These are phyloP conservation scores for Hanseniaspora mollemarum DNA, from an alignment of 805 yeast species.

Conservation along the genomic window DNA sequence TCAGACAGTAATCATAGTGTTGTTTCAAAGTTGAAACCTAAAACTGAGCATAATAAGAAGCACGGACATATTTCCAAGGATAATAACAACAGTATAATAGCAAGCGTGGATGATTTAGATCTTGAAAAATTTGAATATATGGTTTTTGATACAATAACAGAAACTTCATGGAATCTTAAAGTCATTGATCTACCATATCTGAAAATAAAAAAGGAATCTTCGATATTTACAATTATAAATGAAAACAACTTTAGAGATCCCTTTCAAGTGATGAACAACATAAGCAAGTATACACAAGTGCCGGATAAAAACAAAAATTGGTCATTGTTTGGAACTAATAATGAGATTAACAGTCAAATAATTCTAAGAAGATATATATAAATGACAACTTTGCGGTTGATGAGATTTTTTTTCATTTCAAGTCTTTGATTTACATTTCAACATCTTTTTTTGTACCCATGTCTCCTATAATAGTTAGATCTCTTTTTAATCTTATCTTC, in stretches of 20 bases:
- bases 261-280: slow-evolving; percentile 4
- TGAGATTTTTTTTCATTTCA: no score
- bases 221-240: slow-evolving; percentile 9
- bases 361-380: slow-evolving; percentile 1
- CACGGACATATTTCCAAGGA: background rate
- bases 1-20: background rate
- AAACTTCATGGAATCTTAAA: slow-evolving; percentile 9
- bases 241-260: slow-evolving; percentile 13
- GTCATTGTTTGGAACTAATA: slow-evolving; percentile 2
- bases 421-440: slow-evolving; percentile 7
- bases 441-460: slow-evolving; percentile 1
- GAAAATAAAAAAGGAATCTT: background rate
- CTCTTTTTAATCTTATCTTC: slow-evolving; percentile 31
- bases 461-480: slow-evolving; percentile 20
- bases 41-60: background rate
- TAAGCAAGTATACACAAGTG: background rate
- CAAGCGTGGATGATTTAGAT: background rate
- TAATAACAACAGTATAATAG: background rate
- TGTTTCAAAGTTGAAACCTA: background rate
- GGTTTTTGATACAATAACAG: slow-evolving; percentile 9
- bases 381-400: no score
- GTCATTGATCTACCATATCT: slow-evolving; percentile 8
- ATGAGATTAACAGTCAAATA: background rate
- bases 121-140: slow-evolving; percentile 14
- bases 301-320: background rate